Evolutionary conservation across 139 green algal genomes (phyloP), one percentile per base, ranked within the genome.

Genomic region (Chlorella sp.): DNA sequence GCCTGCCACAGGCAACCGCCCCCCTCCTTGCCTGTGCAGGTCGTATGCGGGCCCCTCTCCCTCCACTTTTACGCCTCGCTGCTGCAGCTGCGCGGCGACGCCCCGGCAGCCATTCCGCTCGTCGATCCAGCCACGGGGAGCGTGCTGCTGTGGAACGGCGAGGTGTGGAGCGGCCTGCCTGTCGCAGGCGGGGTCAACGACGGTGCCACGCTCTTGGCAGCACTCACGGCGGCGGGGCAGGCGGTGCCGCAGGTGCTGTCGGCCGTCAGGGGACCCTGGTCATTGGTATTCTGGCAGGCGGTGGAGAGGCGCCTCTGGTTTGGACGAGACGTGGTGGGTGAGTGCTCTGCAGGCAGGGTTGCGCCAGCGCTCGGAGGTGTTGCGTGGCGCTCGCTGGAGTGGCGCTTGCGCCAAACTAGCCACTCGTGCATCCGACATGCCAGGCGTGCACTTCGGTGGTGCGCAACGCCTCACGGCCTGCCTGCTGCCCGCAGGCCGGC

Each of bases 131-230:
- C n/a, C 15, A 38, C 23, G 29, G 91, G 88, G 38, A 87, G 83
- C 42, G 48, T 92, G 8, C 81, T 96, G 17, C 79, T 87, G 9
- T 93, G 92, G 77, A 96, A 96, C 56, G 92, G 91, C 0, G 88
- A 96, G 67, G 29, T 96, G 0, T 96, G 68, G 0, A 48, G 74
- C 29, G 88, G 87, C 6, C 46, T 95, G 43, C 5, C 82, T 0
- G 65, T 94, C 9, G 40, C 50, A 0, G 9, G 46, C 2, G 87
- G 75, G 0, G 27, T 38, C 15, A 95, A 88, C 63, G 91, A 95
- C 36, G 85, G 69, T 2, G 36, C 72, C 2, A 59, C 61, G 4
- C 66, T 95, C 23, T 60, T 94, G 35, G 8, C 55, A 0, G 83
- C 73, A 0, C 72, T 95, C 9, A 70, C 19, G 1, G 29, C 61